These are phyloP conservation scores for Aspergillus brunneoviolaceus DNA, from an alignment of 2,329 filamentous ascomycete species.

Conservation along the genomic window DNA sequence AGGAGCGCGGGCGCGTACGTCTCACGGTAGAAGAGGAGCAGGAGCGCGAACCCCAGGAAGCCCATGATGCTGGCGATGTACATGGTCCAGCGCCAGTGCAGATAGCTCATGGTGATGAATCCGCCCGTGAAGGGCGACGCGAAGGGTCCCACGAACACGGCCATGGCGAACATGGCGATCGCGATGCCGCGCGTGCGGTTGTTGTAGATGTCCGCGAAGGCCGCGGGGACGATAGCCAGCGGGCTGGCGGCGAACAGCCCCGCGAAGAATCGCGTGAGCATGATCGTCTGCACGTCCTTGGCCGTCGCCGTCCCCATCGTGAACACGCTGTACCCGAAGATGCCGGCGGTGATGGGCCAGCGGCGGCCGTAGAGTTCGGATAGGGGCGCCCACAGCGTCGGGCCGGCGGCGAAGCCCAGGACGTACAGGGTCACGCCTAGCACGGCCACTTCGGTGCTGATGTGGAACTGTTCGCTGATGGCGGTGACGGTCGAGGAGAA, in stretches of 20 bases:
- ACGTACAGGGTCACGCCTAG: constrained; percentile 51
- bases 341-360: constrained; percentile 48
- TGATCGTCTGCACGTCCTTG: constrained; percentile 42
- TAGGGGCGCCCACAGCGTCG: constrained; percentile 62
- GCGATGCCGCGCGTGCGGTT: constrained; percentile 43
- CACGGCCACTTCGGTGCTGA: constrained; percentile 44
- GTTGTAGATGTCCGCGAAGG: constrained; percentile 51
- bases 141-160: constrained; percentile 50
- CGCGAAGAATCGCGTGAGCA: constrained; percentile 48
- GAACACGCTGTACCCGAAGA: constrained; percentile 46
- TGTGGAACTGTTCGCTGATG: constrained; percentile 51
- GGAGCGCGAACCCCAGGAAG: constrained; percentile 42
- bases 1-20: constrained; percentile 50
- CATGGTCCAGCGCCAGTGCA: constrained; percentile 55
- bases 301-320: constrained; percentile 46
- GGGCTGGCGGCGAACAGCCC: constrained; percentile 47
- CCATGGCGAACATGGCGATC: constrained; percentile 52
- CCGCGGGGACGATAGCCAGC: constrained; percentile 44
- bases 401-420: constrained; percentile 57
- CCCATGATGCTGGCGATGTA: constrained; percentile 56
- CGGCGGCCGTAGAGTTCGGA: constrained; percentile 60
- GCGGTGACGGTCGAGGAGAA: constrained; percentile 63
- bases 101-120: constrained; percentile 49
- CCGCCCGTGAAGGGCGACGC: constrained; percentile 52
- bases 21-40: constrained; percentile 50